Conservation (phyloP, 2,329 filamentous ascomycete genomes). For the Botrytis tulipae region DNA sequence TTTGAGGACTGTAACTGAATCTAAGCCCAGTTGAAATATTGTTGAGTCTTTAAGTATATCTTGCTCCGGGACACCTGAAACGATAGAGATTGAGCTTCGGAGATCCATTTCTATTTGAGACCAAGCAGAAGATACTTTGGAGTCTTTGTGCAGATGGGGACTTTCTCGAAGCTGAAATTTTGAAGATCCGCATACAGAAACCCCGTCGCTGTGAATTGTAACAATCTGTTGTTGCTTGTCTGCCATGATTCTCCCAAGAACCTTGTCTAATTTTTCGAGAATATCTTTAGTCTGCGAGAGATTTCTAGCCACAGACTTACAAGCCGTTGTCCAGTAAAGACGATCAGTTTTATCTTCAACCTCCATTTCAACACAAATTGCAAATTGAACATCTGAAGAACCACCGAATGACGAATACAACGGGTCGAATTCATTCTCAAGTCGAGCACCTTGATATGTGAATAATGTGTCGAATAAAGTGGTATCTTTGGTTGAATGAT, state of each 20-base stretch:
- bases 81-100: slow-evolving; percentile 49
- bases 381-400: slow-evolving; percentile 72
- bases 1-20: slow-evolving; percentile 91
- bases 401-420: slow-evolving; percentile 43
- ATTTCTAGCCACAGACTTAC: slow-evolving; percentile 56
- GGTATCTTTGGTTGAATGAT: slow-evolving; percentile 34
- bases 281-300: slow-evolving; percentile 48
- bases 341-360: slow-evolving; percentile 44
- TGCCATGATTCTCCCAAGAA: slow-evolving; percentile 56
- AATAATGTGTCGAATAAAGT: slow-evolving; percentile 63
- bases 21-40: slow-evolving; percentile 81
- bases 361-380: slow-evolving; percentile 80
- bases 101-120: slow-evolving; percentile 41
- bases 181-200: slow-evolving; percentile 66
- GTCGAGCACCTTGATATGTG: slow-evolving; percentile 58
- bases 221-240: slow-evolving; percentile 52
- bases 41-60: slow-evolving; percentile 61
- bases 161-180: slow-evolving; percentile 39
- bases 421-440: slow-evolving; percentile 5
- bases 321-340: slow-evolving; percentile 71
- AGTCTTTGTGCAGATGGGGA: neutral
- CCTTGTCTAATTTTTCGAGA: slow-evolving; percentile 56
- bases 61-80: slow-evolving; percentile 59
- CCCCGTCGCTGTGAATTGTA: slow-evolving; percentile 48
- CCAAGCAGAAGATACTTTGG: slow-evolving; percentile 31